These are phyloP conservation scores for Endoconidiophora laricicola DNA, from an alignment of 2,329 filamentous ascomycete species.

Conservation along the genomic window DNA sequence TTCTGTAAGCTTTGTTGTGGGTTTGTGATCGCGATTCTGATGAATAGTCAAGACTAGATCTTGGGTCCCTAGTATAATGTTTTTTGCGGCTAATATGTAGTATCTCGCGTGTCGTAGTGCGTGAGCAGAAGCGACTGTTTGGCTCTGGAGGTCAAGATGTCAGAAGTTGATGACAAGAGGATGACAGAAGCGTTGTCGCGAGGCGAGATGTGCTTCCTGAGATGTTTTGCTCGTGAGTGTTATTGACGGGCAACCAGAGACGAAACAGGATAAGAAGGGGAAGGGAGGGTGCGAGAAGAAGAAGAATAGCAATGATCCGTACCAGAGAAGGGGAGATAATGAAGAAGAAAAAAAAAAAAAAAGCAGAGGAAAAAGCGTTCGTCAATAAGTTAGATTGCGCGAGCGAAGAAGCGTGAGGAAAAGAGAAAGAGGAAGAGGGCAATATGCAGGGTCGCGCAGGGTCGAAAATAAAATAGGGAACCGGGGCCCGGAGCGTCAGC, in stretches of 20 bases:
- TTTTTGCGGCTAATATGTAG: neutral
- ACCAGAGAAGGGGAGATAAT: neutral
- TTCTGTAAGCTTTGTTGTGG: neutral
- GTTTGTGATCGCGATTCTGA: neutral
- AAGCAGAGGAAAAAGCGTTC: constrained; percentile 1
- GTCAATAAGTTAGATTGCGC: constrained; percentile 8
- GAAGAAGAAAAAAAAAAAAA: constrained; percentile 1
- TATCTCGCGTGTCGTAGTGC: neutral
- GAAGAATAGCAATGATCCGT: neutral
- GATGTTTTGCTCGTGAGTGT: neutral
- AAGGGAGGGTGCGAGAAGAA: neutral
- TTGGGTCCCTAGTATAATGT: no score
- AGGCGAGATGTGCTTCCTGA: neutral
- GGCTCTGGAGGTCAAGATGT: no score
- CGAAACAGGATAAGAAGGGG: neutral
- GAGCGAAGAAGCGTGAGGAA: constrained; percentile 12
- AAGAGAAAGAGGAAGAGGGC: constrained; percentile 1
- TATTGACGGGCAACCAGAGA: neutral
- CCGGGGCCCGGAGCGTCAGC: constrained; percentile 6
- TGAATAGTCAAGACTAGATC: no score
- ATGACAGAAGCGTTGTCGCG: neutral
- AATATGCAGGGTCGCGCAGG: constrained; percentile 5
- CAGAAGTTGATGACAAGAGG: no score
- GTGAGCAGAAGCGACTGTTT: neutral
- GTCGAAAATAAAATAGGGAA: constrained; percentile 6